Base-by-base conservation (phyloP, 345 rosid species). In the Bretschneidera sinensis region DNA sequence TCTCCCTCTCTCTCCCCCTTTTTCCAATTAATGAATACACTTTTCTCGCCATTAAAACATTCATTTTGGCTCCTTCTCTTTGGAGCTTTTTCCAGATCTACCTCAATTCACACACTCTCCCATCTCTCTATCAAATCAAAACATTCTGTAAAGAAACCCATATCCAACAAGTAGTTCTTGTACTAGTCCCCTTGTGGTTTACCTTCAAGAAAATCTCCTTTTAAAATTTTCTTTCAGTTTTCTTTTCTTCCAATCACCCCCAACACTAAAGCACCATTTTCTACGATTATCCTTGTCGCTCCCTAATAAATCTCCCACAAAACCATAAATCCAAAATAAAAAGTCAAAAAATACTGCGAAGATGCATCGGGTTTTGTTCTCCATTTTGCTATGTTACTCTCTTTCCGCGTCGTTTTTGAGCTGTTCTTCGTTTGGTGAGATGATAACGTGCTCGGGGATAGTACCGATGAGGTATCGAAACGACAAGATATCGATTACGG, bases 401-500 rank as follows among this genome's bases (percentile, higher is more conserved):
- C 43, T 76, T 22, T 53, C 64, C n/a, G 66, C 31, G 35, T 59
- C 61, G 39, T 48, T 72, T 34, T 31, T 55, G 14, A 24, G 23
- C 25, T 39, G 25, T 19, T 49, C 59, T 21, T 34, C 84, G 6
- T 63, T 24, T 8, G 84, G 72, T 31, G 73, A 65, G 45, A 69
- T 63, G 55, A 66, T 57, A 21, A 92, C 97, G 0, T 92, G 98
- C 78, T 87, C 97, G 19, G 97, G 91, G 21, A 74, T 85, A 34
- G 98, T 87, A 0, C 91, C 97, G 24, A 58, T 81, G 80, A 78
- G 76, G 62, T 59, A 74, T 67, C 78, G 98, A 71, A 51, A 69
- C 70, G 91, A 87, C 54, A 80, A 70, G 79, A 76, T 92, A 67
- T 87, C 97, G 69, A 85, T 92, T 61, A 60, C 80, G 14, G 94